A percentile compares a stretch with the other conserved stretches of the same genome.
These are phyloP conservation scores for Penicillium paneum DNA, from an alignment of 2,329 filamentous ascomycete genomes.

Conservation along the genomic window DNA sequence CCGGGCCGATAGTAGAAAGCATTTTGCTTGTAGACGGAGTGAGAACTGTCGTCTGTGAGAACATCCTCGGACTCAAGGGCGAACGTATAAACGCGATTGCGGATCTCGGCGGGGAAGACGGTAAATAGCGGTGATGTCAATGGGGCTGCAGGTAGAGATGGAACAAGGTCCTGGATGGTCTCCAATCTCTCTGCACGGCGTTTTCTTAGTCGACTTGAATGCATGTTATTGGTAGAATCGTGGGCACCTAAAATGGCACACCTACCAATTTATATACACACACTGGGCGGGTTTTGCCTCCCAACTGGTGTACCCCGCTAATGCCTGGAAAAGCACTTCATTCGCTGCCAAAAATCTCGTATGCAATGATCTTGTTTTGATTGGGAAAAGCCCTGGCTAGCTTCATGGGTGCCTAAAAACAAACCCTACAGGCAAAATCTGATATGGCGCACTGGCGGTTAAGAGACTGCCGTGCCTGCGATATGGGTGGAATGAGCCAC, in stretches of 20 bases:
- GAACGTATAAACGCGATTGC: not conserved
- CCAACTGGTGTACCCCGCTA: not conserved
- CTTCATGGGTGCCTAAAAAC: not conserved
- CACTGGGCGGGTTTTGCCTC: not conserved
- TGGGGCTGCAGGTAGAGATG: not conserved
- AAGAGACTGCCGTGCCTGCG: too few relatives aligned
- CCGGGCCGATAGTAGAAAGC: slow-evolving; percentile 29
- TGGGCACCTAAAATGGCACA: not conserved
- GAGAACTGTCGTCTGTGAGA: not conserved
- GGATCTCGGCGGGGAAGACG: not conserved
- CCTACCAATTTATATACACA: not conserved
- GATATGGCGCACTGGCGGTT: too few relatives aligned
- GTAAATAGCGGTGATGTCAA: not conserved
- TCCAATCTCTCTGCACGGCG: not conserved
- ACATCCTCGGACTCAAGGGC: not conserved
- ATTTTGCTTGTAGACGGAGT: slow-evolving; percentile 17
- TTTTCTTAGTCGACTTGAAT: not conserved
- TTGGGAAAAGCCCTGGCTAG: not conserved
- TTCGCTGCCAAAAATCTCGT: too few relatives aligned
- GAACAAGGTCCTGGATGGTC: not conserved
- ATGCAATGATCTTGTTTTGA: not conserved
- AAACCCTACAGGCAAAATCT: too few relatives aligned
- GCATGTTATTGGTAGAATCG: not conserved
- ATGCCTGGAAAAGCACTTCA: too few relatives aligned
- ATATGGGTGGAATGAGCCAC: too few relatives aligned